Evolutionary conservation across 2,329 filamentous ascomycete species (phyloP), one percentile per base, ranked within the genome.

Genomic region (Trichoderma arundinaceum): DNA sequence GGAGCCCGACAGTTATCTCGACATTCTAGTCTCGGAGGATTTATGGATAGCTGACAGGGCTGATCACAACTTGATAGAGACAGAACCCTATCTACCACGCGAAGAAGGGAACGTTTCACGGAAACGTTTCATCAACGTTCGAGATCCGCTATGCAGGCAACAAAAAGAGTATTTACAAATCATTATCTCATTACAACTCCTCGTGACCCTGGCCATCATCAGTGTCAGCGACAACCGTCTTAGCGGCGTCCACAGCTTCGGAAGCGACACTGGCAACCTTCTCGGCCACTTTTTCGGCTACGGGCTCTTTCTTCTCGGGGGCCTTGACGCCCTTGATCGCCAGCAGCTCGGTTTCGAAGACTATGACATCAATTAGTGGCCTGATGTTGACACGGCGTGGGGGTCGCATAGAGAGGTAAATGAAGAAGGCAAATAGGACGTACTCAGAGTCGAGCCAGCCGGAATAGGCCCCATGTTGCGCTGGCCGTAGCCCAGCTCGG

Each of bases 271-370:
- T 68, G 22, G 62, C 69, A 32, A 69, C 66, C 67, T 71, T 71
- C 54, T 76, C 71, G 33, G 71, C 72, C 4, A 52, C 65, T 44
- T 73, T 68, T 49, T 71, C 70, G 17, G 67, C 49, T 28, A 38
- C 70, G 28, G 69, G 61, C 68, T 74, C 51, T 2, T 48, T 41
- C 59, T 63, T 54, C 48, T 38, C 59, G 48, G 77, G 75, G 33
- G 66, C 48, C 49, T 66, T 63, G 53, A 94, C 91, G 35, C 93
- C 93, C 15, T 88, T 83, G 74, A 98, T 97, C 64, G 86, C 89
- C 73, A 97, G 83, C 70, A 98, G 82, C 80, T 97, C 92, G 52
- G 94, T 97, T 82, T 96, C 92, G 75, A 98, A 97, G 61, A 98
- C 88, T 90, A 72, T 52, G 60, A 33, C 43, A 62, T 12, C 53